Percentiles rank a stretch among this genome's conserved stretches.
Conservation (phyloP, 805 yeast species). For the Metschnikowia santaceciliae region DNA sequence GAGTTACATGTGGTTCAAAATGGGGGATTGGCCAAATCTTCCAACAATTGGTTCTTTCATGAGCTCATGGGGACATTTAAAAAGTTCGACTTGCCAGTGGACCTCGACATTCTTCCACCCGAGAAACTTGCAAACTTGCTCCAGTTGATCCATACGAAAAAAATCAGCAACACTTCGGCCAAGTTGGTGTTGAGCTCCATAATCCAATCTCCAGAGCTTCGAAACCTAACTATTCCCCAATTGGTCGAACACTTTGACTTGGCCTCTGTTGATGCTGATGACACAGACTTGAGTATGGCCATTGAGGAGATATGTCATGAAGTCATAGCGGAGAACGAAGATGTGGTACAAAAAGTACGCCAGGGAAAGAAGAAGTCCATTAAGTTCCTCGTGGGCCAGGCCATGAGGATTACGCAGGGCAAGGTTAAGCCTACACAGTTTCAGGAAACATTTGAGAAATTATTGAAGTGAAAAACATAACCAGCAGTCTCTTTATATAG, state of each 20-base stretch:
- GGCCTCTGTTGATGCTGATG: conserved; percentile 25
- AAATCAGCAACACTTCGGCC: conserved; percentile 65
- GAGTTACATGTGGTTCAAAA: conserved; percentile 44
- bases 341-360: conserved; percentile 53
- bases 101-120: conserved; percentile 30
- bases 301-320: conserved; percentile 41
- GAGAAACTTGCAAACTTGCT: conserved; percentile 53
- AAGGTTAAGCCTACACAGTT: conserved; percentile 36
- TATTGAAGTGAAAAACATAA: conserved; percentile 13
- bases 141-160: conserved; percentile 38
- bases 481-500: neutral
- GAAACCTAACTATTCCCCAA: conserved; percentile 27
- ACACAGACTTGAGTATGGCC: conserved; percentile 31
- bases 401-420: conserved; percentile 79
- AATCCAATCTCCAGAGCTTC: conserved; percentile 44
- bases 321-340: conserved; percentile 44
- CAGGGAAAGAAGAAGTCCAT: conserved; percentile 62
- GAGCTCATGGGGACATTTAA: conserved; percentile 69
- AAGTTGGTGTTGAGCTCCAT: conserved; percentile 61
- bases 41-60: conserved; percentile 77
- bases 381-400: conserved; percentile 79
- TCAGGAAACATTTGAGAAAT: conserved; percentile 22
- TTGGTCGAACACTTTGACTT: conserved; percentile 56
- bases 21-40: neutral
- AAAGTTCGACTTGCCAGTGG: conserved; percentile 41